These are phyloP conservation scores for Hamamelis virginiana DNA, from an alignment of 164 flowering plant genomes.

Conservation along the genomic window DNA sequence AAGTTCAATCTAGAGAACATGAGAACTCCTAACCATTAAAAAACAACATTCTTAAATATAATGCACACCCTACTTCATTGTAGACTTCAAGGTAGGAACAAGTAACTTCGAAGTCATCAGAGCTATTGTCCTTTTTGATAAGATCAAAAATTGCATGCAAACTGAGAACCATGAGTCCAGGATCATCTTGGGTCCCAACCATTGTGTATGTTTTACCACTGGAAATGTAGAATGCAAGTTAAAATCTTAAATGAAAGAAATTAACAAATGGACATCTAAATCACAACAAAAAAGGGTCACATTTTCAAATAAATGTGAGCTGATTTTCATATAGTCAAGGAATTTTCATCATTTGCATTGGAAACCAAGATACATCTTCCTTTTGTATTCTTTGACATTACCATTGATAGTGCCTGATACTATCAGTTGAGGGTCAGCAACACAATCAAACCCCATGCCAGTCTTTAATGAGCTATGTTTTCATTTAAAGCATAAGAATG, in stretches of 20 bases:
- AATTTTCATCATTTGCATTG: constrained; percentile 3
- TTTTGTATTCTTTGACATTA: too few species aligned
- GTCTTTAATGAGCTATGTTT: too few species aligned
- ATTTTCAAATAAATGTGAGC: neutral
- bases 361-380: too few species aligned
- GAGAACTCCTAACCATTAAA: neutral
- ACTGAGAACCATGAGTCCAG: constrained; percentile 94
- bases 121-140: constrained; percentile 54
- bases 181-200: constrained; percentile 80
- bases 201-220: constrained; percentile 95
- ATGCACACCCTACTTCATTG: constrained; percentile 65
- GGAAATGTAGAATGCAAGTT: constrained; percentile 19
- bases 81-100: constrained; percentile 97
- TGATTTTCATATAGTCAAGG: constrained; percentile 1
- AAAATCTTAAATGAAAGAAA: neutral
- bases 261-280: neutral
- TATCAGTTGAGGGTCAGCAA: too few species aligned
- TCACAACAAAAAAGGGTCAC: neutral
- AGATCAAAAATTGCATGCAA: constrained; percentile 77
- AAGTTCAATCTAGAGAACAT: constrained; percentile 1
- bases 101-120: constrained; percentile 75
- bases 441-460: too few species aligned
- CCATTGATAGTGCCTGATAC: too few species aligned
- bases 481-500: too few species aligned
- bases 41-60: constrained; percentile 7